Base-by-base conservation (phyloP, 371 early-diverging fungal species). In the Mortierella sp. region DNA sequence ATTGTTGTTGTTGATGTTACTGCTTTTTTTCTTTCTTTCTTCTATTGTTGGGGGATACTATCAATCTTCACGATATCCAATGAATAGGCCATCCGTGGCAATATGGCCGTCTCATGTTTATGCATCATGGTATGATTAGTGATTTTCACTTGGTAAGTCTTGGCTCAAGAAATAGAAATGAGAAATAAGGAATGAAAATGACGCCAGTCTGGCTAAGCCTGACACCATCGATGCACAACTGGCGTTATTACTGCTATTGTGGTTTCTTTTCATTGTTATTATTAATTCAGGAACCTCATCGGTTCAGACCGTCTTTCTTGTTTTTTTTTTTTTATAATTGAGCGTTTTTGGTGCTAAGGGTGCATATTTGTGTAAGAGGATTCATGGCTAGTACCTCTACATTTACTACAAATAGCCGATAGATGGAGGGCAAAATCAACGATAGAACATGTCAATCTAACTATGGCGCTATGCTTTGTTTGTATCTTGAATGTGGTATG, bases 81-180 rank as follows among this genome's bases (percentile, higher is more conserved):
- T 48, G 28, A 38, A 53, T 68, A 86, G 86, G 86, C 70, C 93
- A 93, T 70, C 93, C 93, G 24, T 93, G 92, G 91, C 84, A 89
- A 84, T 90, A 87, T 72, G 94, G 94, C 32, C 87, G 89, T 52
- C 84, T 96, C 22, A 94, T 96, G 95, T 96, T 93, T 89, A 95
- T 95, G 96, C 96, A 96, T 86, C 94, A 96, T 83, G 96, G 96
- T 52, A 86, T 88, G 72, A 93, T 95, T 72, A 88, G 88, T 50
- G 85, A 90, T 64, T 95, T 95, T 65, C 84, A 88, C 62, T 91
- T 88, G 86, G 89, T 90, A 85, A 66, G 75, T 50, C 13, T 24
- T n/a, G 19, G 16, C 15, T 19, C 4, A 33, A 58, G 19, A 53
- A 52, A 63, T 58, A 63, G 61, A 8, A 4, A 16, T 52, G 32